Conservation (phyloP, 805 yeast species). For the Candida railenensis region DNA sequence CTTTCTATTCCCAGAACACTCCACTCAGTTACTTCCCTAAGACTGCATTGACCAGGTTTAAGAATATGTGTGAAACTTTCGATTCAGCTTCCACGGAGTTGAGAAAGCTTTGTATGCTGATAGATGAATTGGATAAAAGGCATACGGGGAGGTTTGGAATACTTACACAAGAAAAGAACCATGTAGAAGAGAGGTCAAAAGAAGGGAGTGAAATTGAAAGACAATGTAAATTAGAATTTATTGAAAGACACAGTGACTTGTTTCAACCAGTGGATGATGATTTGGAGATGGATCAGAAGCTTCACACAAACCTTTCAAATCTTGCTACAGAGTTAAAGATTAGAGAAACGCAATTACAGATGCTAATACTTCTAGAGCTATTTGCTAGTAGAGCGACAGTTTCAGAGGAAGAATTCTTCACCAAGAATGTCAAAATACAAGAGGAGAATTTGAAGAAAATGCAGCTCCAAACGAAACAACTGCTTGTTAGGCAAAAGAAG, state of each 20-base stretch:
- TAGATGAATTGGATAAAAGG: conserved; percentile 42
- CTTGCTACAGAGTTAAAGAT: conserved; percentile 44
- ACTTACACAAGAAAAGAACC: conserved; percentile 3
- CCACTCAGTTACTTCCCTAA: conserved; percentile 46
- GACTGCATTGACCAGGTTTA: conserved; percentile 48
- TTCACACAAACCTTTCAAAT: conserved; percentile 3
- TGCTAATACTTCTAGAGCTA: conserved; percentile 47
- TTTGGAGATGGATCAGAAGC: conserved; percentile 7
- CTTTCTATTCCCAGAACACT: conserved; percentile 37
- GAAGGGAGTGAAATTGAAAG: conserved; percentile 16
- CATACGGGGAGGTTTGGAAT: conserved; percentile 35
- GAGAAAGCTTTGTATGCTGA: conserved; percentile 26
- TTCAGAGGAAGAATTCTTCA: conserved; percentile 36
- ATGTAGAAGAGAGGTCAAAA: neutral
- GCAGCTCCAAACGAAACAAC: conserved; percentile 17
- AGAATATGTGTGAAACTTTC: conserved; percentile 36
- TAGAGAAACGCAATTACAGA: conserved; percentile 57
- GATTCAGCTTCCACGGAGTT: conserved; percentile 21
- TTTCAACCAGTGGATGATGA: neutral
- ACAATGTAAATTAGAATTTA: conserved; percentile 21
- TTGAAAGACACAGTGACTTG: conserved; percentile 14
- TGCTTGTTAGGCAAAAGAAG: conserved; percentile 20
- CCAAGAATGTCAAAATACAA: conserved; percentile 20
- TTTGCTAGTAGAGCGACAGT: conserved; percentile 18
- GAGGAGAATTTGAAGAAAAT: conserved; percentile 24